phyloP scores from a whole-genome alignment of 1,139 yeast species.

The Candida sojae region DNA sequence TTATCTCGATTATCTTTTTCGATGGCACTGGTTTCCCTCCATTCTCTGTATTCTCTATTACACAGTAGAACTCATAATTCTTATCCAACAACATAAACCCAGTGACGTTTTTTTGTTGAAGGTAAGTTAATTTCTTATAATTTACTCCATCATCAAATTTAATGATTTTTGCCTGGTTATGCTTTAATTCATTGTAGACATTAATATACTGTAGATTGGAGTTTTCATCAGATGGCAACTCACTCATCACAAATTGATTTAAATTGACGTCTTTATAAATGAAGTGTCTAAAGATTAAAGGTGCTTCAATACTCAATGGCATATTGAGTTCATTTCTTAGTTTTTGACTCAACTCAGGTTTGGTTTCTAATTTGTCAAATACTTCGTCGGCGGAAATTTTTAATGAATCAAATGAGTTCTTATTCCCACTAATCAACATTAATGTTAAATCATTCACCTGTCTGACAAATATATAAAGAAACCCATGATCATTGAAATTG shows the following conservation, averaged over 20 bases:
- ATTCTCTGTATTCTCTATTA: constrained; percentile 15
- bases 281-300: constrained; percentile 62
- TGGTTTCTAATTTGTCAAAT: constrained; percentile 37
- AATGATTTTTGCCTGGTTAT: constrained; percentile 23
- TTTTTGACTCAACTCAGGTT: constrained; percentile 38
- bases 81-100: constrained; percentile 44
- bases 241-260: constrained; percentile 38
- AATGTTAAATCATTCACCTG: constrained; percentile 58
- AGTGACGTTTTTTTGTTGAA: constrained; percentile 30
- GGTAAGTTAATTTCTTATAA: constrained; percentile 37
- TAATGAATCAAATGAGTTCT: constrained; percentile 77
- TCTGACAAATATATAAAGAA: constrained; percentile 76
- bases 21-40: constrained; percentile 28
- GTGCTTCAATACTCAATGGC: constrained; percentile 13
- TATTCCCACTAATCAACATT: constrained; percentile 78
- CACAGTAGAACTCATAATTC: constrained; percentile 40
- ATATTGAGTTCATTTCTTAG: constrained; percentile 33
- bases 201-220: constrained; percentile 28
- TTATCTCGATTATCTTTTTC: constrained; percentile 31
- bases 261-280: constrained; percentile 69
- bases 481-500: constrained; percentile 84
- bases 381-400: constrained; percentile 60
- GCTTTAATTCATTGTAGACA: constrained; percentile 32
- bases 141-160: constrained; percentile 11
- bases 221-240: constrained; percentile 18